Evolutionary conservation across 1,139 yeast genomes (phyloP).

Genomic region (Lizanozyma gosingica): DNA sequence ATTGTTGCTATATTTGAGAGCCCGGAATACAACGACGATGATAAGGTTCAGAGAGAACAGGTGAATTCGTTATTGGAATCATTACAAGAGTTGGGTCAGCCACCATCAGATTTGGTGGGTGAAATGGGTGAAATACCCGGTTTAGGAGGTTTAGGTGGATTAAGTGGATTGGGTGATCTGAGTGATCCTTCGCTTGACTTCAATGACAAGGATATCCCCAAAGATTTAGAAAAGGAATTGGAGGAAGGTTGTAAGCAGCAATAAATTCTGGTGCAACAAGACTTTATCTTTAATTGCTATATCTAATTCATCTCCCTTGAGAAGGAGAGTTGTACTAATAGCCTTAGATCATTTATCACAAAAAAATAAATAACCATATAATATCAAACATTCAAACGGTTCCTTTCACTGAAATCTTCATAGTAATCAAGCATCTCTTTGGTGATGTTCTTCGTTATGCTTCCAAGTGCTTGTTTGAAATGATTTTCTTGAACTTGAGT

Average conservation of each 20-base stretch:
- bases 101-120: conserved; percentile 74
- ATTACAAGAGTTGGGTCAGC: conserved; percentile 79
- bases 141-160: conserved; percentile 31
- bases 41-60: conserved; percentile 41
- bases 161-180: too few relatives aligned
- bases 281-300: too few relatives aligned
- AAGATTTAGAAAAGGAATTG: conserved; percentile 37
- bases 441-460: conserved; percentile 72
- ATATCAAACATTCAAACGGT: conserved; percentile 23
- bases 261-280: too few relatives aligned
- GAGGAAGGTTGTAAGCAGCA: neutral
- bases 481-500: conserved; percentile 49
- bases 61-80: conserved; percentile 53
- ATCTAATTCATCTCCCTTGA: too few relatives aligned
- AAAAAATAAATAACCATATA: too few relatives aligned
- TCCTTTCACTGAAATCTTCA: conserved; percentile 47
- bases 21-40: conserved; percentile 43
- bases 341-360: too few relatives aligned
- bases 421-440: conserved; percentile 75
- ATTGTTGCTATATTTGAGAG: conserved; percentile 53
- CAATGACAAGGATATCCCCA: conserved; percentile 37
- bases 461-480: conserved; percentile 60
- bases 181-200: conserved; percentile 25
- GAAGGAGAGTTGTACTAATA: too few relatives aligned
- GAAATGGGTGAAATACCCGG: conserved; percentile 57